Evolutionary conservation across 2,329 filamentous ascomycete species (phyloP).

Genomic region (Epichloe typhina): DNA sequence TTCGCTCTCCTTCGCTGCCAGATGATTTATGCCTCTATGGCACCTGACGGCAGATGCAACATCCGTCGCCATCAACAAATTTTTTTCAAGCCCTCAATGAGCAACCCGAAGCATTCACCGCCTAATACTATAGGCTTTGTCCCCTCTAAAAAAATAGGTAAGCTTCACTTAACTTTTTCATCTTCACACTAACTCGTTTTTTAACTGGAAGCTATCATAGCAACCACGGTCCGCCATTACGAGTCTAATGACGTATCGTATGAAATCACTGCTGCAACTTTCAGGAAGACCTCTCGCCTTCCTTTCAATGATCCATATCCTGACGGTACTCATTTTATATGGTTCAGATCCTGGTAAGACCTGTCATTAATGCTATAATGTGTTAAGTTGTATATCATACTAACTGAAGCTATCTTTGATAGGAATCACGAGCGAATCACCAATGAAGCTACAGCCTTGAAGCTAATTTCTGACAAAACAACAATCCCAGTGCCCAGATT

Average conservation of each 20-base stretch:
- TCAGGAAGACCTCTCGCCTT: neutral
- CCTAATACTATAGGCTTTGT: too few relatives aligned
- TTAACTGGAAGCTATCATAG: neutral
- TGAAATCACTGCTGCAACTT: neutral
- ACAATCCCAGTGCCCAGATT: conserved; percentile 7
- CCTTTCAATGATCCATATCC: neutral
- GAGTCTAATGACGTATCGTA: neutral
- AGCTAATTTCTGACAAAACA: conserved; percentile 3
- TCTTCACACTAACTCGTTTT: neutral
- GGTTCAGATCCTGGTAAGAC: neutral
- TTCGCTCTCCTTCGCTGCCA: too few relatives aligned
- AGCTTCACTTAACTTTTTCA: neutral
- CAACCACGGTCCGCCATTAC: neutral
- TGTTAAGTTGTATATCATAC: neutral
- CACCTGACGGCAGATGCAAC: too few relatives aligned
- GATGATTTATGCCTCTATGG: too few relatives aligned
- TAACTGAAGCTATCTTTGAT: neutral
- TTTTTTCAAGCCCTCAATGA: too few relatives aligned
- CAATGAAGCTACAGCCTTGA: conserved; percentile 7
- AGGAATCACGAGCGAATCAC: conserved; percentile 7
- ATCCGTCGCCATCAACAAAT: too few relatives aligned
- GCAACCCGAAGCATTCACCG: too few relatives aligned
- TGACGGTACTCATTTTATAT: neutral
- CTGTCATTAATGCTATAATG: neutral
- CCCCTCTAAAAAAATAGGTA: too few relatives aligned